Evolutionary conservation across 1,139 yeast species (phyloP), one percentile per base, ranked within the genome.

Genomic region (Pneumocystis murina): DNA sequence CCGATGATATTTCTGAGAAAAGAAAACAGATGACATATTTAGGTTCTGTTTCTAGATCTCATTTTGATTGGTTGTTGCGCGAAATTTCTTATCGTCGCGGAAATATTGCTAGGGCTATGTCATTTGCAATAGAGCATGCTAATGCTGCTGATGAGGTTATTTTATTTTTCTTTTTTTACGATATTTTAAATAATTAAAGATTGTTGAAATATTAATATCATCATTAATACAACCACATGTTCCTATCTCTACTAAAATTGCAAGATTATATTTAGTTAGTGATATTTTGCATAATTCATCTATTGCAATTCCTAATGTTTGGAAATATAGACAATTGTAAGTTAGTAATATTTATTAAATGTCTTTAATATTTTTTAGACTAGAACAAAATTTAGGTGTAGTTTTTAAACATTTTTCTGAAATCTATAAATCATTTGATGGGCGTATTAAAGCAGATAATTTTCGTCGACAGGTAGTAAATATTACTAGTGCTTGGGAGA

Each of bases 91-190:
- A 58, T 58, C 60, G 60, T 38, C 41, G 75, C 20, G 73, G 74
- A 12, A 67, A 71, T 10, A 70, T 72, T 33, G 75, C 74, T 4
- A 68, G 74, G 12, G 67, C 71, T 35, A 70, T 69, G 68, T 72
- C 71, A 12, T 72, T 72, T 68, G 74, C 73, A 14, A 65, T 72
- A 40, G 68, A 70, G 24, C 69, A 71, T 62, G 68, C 68, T 16
- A 60, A 62, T 33, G 69, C 68, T 12, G 69, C 71, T 8, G 64
- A 62, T 14, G 73, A 71, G 61, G 60, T 58, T 38, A 58, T 58
- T 40, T 4, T 48, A 12, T 10, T 58, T 20, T 58, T 5, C 30
- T 58, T 58, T 58, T 40, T 38, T 28, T 33, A 6, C 8, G 7
- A 40, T 40, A 16, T 58, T 30, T 30, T 58, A 24, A 38, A 40